These are phyloP conservation scores for Prosopis cineraria DNA, from an alignment of 306 rosid genomes.

Conservation along the genomic window DNA sequence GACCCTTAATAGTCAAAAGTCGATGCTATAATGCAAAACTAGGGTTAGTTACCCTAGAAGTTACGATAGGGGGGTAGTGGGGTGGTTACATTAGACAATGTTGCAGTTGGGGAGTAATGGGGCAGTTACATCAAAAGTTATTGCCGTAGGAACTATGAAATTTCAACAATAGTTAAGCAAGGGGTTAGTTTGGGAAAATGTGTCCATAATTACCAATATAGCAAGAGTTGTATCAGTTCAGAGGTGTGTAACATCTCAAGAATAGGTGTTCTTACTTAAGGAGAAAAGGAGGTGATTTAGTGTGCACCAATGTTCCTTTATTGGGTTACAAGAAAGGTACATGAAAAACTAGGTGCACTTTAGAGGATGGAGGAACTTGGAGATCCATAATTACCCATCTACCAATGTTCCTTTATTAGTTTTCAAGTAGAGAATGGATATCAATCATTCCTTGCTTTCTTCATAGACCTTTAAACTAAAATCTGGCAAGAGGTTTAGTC, in stretches of 20 bases:
- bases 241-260: neutral
- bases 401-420: no score
- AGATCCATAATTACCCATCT: no score
- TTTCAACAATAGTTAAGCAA: neutral
- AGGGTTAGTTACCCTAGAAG: neutral
- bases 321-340: neutral
- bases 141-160: neutral
- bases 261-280: no score
- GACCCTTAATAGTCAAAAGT: no score
- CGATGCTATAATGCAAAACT: no score
- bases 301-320: neutral
- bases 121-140: neutral
- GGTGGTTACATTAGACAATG: neutral
- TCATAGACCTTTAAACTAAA: no score
- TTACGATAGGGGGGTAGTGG: neutral
- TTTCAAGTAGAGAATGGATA: no score
- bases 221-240: neutral
- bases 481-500: no score
- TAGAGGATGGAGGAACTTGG: neutral
- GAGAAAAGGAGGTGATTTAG: neutral
- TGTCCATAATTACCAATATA: neutral
- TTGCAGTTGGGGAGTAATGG: neutral
- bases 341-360: neutral
- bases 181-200: neutral
- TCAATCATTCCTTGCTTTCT: no score